Evolutionary conservation across 352 stramenopile species (phyloP).

Genomic region (Globisporangium rhizosaccharum): DNA sequence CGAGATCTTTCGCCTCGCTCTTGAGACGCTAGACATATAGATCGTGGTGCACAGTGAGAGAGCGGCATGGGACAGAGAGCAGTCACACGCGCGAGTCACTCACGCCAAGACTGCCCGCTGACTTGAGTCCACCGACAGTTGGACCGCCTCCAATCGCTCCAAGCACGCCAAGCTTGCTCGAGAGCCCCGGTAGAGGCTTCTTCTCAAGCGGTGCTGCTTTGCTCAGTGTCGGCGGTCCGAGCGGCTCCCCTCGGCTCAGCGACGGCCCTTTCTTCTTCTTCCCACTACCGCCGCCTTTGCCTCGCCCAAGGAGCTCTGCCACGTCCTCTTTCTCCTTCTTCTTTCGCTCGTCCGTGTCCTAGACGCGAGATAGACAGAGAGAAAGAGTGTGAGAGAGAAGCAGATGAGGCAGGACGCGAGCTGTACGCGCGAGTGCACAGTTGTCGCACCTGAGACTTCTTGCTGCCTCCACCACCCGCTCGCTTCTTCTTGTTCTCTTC

Average conservation of each 20-base stretch:
- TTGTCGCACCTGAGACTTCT: conserved; percentile 27
- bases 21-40: conserved; percentile 16
- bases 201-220: conserved; percentile 54
- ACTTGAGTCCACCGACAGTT: conserved; percentile 28
- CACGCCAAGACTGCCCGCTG: conserved; percentile 46
- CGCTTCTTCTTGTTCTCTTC: conserved; percentile 89
- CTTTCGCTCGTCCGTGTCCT: conserved; percentile 72
- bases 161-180: conserved; percentile 27
- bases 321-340: conserved; percentile 82
- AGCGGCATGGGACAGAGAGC: not conserved
- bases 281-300: conserved; percentile 27
- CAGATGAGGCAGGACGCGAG: not conserved
- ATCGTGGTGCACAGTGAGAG: not conserved
- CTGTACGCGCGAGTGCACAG: not conserved
- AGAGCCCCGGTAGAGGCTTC: conserved; percentile 56
- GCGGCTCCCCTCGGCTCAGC: conserved; percentile 32
- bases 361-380: no score
- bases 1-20: conserved; percentile 28
- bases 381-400: not conserved
- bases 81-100: conserved; percentile 8
- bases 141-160: conserved; percentile 18
- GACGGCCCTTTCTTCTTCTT: conserved; percentile 55
- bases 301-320: conserved; percentile 57
- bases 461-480: conserved; percentile 21
- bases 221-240: conserved; percentile 35